These are phyloP conservation scores for Cutaneotrichosporon sp. DNA, from an alignment of 1,284 basidiomycete species.

Conservation along the genomic window DNA sequence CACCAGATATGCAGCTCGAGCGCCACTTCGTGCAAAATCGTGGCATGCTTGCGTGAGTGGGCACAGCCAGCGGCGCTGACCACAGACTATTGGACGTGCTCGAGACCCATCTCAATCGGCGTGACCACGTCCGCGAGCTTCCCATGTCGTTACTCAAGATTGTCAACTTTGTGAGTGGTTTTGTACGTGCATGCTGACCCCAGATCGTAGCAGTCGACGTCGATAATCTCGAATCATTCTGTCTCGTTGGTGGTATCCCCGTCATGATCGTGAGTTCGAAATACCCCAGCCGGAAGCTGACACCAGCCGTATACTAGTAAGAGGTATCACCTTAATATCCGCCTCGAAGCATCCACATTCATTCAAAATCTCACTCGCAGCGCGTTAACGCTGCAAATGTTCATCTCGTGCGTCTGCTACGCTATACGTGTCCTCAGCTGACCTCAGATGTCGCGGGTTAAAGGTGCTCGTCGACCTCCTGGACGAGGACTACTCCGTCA, in stretches of 20 bases:
- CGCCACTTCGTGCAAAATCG: conserved; percentile 84
- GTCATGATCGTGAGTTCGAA: conserved; percentile 73
- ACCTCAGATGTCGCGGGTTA: conserved; percentile 77
- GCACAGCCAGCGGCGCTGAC: background rate
- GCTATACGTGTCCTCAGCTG: background rate
- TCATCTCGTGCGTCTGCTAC: conserved; percentile 72
- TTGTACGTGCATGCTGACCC: conserved; percentile 7
- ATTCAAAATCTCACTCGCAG: conserved; percentile 88
- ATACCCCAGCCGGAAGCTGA: background rate
- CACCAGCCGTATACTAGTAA: conserved; percentile 79
- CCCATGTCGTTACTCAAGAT: conserved; percentile 80
- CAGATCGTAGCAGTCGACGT: conserved; percentile 84
- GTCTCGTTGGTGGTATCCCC: conserved; percentile 87
- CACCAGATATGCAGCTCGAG: conserved; percentile 70
- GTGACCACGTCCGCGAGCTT: conserved; percentile 64
- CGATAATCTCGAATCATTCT: conserved; percentile 89
- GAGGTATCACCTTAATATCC: conserved; percentile 87
- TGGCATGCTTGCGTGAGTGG: conserved; percentile 74
- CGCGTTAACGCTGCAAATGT: conserved; percentile 92
- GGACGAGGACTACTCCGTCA: conserved; percentile 90
- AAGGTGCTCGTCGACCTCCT: conserved; percentile 92
- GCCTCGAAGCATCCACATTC: conserved; percentile 92
- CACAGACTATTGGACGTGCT: conserved; percentile 76
- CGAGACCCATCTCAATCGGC: conserved; percentile 64
- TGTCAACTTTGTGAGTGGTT: conserved; percentile 71